A percentile compares a stretch with the other conserved stretches of the same genome.
phyloP scores from a whole-genome alignment of 257 asterid species.

The Solanum neorickii region DNA sequence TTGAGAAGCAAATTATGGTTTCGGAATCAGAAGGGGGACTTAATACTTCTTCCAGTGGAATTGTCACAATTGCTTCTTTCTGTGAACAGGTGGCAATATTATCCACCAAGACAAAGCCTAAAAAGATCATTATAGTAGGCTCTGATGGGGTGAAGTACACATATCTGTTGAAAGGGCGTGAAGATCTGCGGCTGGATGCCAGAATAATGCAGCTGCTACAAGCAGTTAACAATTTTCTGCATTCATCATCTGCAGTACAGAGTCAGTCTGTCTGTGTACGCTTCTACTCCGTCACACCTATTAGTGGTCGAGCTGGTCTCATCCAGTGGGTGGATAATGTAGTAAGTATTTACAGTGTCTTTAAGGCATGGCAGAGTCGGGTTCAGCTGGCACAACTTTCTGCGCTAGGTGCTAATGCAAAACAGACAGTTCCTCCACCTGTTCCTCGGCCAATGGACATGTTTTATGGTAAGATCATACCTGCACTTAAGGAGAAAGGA shows the following conservation, averaged over 20 bases:
- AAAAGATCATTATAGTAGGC: conserved; percentile 70
- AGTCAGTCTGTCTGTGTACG: conserved; percentile 72
- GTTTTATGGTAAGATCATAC: conserved; percentile 96
- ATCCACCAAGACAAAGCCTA: conserved; percentile 96
- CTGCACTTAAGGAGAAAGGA: conserved; percentile 98
- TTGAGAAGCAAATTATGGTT: conserved; percentile 67
- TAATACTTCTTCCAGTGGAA: conserved; percentile 40
- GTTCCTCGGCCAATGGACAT: conserved; percentile 97
- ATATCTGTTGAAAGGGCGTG: conserved; percentile 98
- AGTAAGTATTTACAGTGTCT: conserved; percentile 80
- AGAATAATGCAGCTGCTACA: conserved; percentile 97
- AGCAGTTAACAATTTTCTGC: conserved; percentile 81
- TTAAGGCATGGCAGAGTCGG: conserved; percentile 94
- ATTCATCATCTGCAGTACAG: conserved; percentile 61
- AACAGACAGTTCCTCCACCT: conserved; percentile 55
- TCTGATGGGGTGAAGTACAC: conserved; percentile 88
- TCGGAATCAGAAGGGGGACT: conserved; percentile 43
- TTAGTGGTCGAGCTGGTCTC: conserved; percentile 98
- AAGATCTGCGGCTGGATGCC: conserved; percentile 98
- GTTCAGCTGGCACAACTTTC: conserved; percentile 66
- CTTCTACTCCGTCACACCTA: conserved; percentile 91
- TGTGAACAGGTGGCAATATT: conserved; percentile 61
- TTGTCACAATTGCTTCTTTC: conserved; percentile 73
- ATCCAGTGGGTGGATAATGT: conserved; percentile 98
- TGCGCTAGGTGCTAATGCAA: conserved; percentile 44